Evolutionary conservation across 2,329 filamentous ascomycete species (phyloP).

Genomic region (Juglanconis juglandina): DNA sequence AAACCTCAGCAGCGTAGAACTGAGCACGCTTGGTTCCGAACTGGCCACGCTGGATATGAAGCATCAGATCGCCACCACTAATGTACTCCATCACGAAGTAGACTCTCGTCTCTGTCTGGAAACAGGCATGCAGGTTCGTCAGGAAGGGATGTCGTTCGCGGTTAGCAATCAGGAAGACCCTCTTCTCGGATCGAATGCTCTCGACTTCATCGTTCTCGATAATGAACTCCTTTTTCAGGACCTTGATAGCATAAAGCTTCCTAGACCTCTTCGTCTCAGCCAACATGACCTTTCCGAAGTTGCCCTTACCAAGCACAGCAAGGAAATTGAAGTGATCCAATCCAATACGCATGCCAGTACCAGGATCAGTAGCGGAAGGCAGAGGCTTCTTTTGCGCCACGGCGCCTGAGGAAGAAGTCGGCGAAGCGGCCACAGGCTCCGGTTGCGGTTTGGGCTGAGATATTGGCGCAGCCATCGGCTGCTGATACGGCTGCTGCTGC

Average conservation of each 20-base stretch:
- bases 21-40: slow-evolving; percentile 95
- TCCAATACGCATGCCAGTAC: slow-evolving; percentile 81
- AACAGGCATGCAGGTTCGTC: slow-evolving; percentile 92
- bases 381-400: slow-evolving; percentile 54
- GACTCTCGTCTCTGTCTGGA: slow-evolving; percentile 96
- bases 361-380: slow-evolving; percentile 67
- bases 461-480: slow-evolving; percentile 21
- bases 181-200: slow-evolving; percentile 94
- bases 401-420: slow-evolving; percentile 31
- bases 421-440: slow-evolving; percentile 32
- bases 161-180: slow-evolving; percentile 95
- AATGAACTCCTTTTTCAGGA: slow-evolving; percentile 99
- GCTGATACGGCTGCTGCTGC: slow-evolving; percentile 33
- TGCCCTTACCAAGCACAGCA: slow-evolving; percentile 95
- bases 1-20: slow-evolving; percentile 98
- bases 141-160: slow-evolving; percentile 96
- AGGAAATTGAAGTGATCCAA: slow-evolving; percentile 99
- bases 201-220: slow-evolving; percentile 99
- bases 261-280: slow-evolving; percentile 92
- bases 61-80: slow-evolving; percentile 96
- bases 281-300: slow-evolving; percentile 99
- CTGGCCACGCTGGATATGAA: slow-evolving; percentile 95
- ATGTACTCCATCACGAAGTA: slow-evolving; percentile 99
- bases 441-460: slow-evolving; percentile 38
- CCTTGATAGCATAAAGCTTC: slow-evolving; percentile 96